A percentile compares a stretch with the other conserved stretches of the same genome.
Conservation (phyloP, 2,329 filamentous ascomycete genomes). For the Byssochlamys sp. region DNA sequence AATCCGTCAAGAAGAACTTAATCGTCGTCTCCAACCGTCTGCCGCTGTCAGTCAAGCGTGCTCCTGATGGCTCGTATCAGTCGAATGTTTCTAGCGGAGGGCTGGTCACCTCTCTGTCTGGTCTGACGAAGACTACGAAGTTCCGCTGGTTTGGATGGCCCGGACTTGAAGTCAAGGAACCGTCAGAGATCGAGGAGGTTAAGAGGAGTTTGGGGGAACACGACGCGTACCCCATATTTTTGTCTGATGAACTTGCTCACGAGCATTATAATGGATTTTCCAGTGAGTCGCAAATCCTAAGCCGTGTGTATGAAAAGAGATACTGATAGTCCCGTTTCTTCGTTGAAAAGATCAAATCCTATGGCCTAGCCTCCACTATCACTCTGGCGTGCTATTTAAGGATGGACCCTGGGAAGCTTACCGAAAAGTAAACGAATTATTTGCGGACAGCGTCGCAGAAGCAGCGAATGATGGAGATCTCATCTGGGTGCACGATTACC, state of each 20-base stretch:
- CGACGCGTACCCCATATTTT: slow-evolving; percentile 74
- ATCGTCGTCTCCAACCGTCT: slow-evolving; percentile 83
- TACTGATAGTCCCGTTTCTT: not conserved
- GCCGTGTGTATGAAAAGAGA: slow-evolving; percentile 50
- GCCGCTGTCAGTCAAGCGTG: slow-evolving; percentile 81
- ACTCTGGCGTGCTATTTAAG: slow-evolving; percentile 87
- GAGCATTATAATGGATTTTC: slow-evolving; percentile 94
- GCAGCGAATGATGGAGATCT: slow-evolving; percentile 77
- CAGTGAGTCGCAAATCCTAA: slow-evolving; percentile 47
- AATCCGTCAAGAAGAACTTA: slow-evolving; percentile 24
- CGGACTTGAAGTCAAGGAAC: slow-evolving; percentile 72
- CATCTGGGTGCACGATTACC: slow-evolving; percentile 95
- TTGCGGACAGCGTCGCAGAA: slow-evolving; percentile 71
- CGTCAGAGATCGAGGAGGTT: slow-evolving; percentile 57
- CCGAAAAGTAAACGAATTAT: slow-evolving; percentile 76
- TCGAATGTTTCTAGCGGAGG: slow-evolving; percentile 88
- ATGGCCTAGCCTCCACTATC: slow-evolving; percentile 95
- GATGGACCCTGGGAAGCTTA: slow-evolving; percentile 83
- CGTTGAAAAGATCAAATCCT: slow-evolving; percentile 68
- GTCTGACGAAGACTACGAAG: slow-evolving; percentile 74
- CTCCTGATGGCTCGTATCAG: slow-evolving; percentile 70
- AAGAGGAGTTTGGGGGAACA: slow-evolving; percentile 66
- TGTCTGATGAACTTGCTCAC: slow-evolving; percentile 78
- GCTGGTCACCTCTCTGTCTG: slow-evolving; percentile 78
- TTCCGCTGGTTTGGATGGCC: slow-evolving; percentile 98